Base-by-base conservation (phyloP, 805 yeast species). In the Hagleromyces aurorensis region DNA sequence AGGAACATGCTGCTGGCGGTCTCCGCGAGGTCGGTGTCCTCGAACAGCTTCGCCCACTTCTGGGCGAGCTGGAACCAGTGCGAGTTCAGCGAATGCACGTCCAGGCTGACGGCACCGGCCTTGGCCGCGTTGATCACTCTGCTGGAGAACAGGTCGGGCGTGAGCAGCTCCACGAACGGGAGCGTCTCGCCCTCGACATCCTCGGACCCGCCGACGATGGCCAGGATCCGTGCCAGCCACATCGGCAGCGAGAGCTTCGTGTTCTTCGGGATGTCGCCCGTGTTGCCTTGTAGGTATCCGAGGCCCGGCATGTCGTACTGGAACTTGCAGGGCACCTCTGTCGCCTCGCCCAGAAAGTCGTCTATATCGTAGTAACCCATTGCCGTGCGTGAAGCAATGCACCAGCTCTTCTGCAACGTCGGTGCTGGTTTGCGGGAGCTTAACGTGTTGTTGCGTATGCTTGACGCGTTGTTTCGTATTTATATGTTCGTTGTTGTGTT, bases 171-270 rank as follows among this genome's bases (percentile, higher is more conserved):
- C 5, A 84, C 62, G 43, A 84, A 82, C 4, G 80, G 72, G 5
- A 50, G 42, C 10, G 50, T 40, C 11, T 46, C 53, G 9, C 55
- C 61, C 6, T 47, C 59, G 1, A 57, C 53, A 8, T 50, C 59
- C 16, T 57, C 65, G 33, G 46, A 39, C 9, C 48, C 44, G 37
- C 65, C 46, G 41, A 57, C 44, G 12, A 70, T 61, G 0, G 94
- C 94, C 18, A 87, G 59, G 2, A 80, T 70, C 35, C 77, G 77
- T 0, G 95, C 93, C 22, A 89, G 57, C 97, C 97, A 89, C 16
- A 86, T 55, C 0, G 97, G 97, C 14, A 89, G 63, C 34, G 82
- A 87, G 3, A 85, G 46, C 45, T 75, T 75, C 3, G 86, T 65
- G 19, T 74, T 76, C 43, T 72, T 44, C 21, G 37, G 41, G n/a